Conservation (phyloP, 805 yeast genomes). For the Schwanniomyces pseudopolymorphus region DNA sequence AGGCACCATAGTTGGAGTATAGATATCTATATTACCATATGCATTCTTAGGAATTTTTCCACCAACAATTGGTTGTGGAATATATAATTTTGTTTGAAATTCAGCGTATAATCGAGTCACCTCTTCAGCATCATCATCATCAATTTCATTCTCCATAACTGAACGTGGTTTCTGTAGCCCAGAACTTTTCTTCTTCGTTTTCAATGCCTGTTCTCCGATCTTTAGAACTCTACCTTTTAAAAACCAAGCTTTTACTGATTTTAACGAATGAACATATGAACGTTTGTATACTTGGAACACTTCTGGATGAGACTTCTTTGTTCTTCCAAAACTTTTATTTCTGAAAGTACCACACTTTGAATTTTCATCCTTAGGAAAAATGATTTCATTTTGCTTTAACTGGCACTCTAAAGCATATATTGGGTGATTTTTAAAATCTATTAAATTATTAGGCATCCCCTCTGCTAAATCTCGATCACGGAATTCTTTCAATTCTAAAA, state of each 20-base stretch:
- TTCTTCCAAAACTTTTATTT: conserved; percentile 31
- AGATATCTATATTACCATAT: conserved; percentile 82
- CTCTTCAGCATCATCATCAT: conserved; percentile 44
- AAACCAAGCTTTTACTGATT: conserved; percentile 85
- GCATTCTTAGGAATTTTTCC: conserved; percentile 75
- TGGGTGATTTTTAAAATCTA: conserved; percentile 87
- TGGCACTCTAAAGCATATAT: conserved; percentile 78
- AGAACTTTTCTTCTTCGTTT: conserved; percentile 35
- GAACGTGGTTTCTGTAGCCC: not conserved
- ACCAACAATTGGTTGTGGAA: conserved; percentile 62
- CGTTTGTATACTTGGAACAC: conserved; percentile 67
- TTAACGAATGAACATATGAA: conserved; percentile 57
- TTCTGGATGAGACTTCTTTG: conserved; percentile 20
- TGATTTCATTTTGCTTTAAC: conserved; percentile 66
- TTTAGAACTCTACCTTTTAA: conserved; percentile 73
- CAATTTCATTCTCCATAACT: conserved; percentile 2
- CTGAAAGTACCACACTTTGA: conserved; percentile 69
- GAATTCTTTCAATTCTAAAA: conserved; percentile 61
- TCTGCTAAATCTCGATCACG: conserved; percentile 63
- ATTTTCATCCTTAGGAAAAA: conserved; percentile 58
- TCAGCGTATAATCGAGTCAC: conserved; percentile 64
- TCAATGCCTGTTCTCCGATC: conserved; percentile 66
- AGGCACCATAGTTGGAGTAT: conserved; percentile 80
- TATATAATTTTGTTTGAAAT: conserved; percentile 70
- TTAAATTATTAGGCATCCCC: conserved; percentile 83